Evolutionary conservation across 2,329 filamentous ascomycete species (phyloP), one percentile per base, ranked within the genome.

Genomic region (Drechslerella dactyloides): DNA sequence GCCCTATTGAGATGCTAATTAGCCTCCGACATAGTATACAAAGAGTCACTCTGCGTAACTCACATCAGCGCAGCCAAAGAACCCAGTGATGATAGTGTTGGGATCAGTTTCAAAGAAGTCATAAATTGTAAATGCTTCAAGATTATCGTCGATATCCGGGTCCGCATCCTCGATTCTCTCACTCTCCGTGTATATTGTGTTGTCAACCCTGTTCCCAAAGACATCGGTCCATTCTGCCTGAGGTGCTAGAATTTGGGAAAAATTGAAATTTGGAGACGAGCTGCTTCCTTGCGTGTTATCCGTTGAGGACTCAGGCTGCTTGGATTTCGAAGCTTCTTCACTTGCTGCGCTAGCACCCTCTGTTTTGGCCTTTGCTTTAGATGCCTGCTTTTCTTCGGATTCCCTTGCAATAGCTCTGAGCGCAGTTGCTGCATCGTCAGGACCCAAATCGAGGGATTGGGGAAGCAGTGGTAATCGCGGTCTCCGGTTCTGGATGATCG

Each of bases 41-140:
- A 46, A 1, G 21, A n/a, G 8, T 4, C 8, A 57, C 27, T 11
- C 17, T 15, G 17, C 8, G n/a, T 19, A 33, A 52, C 68, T 61
- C 61, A 72, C 68, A 24, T 72, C 68, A 46, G 60, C 60, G 19
- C 60, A 72, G 23, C 68, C 68, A 27, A 72, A 72, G 30, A 72
- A 72, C 1, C 68, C 68, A n/a, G 68, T 72, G 23, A 72, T 65
- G 2, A 72, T 30, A 17, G 35, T 19, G 35, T 35, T 30, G 13
- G 55, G 42, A 10, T 54, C 60, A 30, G 51, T 72, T n/a, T 72
- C 44, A 42, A 72, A 72, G 40, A 72, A 72, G 2, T 72, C 68
- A 40, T 72, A 72, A 24, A 30, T 30, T 2, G 56, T 33, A 1
- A 60, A 53, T 46, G 42, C n/a, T 17, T 64, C 66, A 15, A 44